Evolutionary conservation across 495 filamentous ascomycete genomes (phyloP), one percentile per base, ranked within the genome.

Genomic region (Endocarpon pusillum): DNA sequence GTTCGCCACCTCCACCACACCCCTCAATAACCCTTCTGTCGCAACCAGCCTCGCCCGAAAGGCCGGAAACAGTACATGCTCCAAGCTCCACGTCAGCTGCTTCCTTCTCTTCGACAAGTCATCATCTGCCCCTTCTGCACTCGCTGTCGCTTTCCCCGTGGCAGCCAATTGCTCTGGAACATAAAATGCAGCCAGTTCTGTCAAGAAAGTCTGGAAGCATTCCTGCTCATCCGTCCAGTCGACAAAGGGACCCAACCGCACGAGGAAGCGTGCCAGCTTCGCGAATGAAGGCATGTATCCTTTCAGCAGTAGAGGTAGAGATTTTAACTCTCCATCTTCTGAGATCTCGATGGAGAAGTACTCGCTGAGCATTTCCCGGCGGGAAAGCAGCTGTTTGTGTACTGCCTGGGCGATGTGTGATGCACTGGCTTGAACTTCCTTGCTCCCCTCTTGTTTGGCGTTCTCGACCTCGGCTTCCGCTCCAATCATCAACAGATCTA

Each of bases 301-400:
- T 54, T 83, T 94, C 24, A 92, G 52, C 15, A 99, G 57, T 2
- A 99, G 62, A 1, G 91, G 91, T 31, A 99, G 73, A 34, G 69
- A 69, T 10, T 71, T 54, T 7, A 99, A 58, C 35, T 89, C 69
- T 12, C 86, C 91, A 1, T 77, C 62, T 8, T 67, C 69, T 3
- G 77, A 80, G 29, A 99, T 74, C 34, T 91, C 72, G 30, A 99
- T 50, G 10, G 75, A 70, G 59, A 99, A 94, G 54, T 99, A 99
- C 50, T 94, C 87, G 17, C 69, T 55, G 2, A 99, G 68, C 82
- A 99, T 91, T 39, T 84, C 75, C 12, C 81, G 66, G 3, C 78
- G 67, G 22, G 73, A 67, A 20, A 93, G 61, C 11, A 99, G 66
- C 11, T 73, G 66, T 11, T 51, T 47, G 0, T 65, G 58, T 10